Evolutionary conservation across 495 filamentous ascomycete species (phyloP).

Genomic region (Aspergillus homomorphus): DNA sequence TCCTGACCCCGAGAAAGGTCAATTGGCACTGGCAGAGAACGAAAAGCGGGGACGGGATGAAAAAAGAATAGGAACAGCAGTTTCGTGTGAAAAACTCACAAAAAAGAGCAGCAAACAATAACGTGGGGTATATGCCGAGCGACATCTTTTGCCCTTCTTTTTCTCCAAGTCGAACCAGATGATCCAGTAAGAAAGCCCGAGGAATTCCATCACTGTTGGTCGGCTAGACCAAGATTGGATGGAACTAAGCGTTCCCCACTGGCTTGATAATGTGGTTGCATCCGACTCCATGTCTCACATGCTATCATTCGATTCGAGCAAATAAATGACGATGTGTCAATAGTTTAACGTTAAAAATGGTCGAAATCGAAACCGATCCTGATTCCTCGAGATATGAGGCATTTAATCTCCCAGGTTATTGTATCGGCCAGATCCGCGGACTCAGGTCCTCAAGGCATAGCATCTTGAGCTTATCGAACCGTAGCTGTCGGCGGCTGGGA

Average conservation of each 20-base stretch:
- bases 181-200: conserved; percentile 7
- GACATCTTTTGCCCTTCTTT: neutral
- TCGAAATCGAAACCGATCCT: neutral
- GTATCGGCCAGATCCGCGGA: neutral
- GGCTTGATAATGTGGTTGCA: conserved; percentile 16
- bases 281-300: conserved; percentile 17
- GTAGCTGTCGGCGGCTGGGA: neutral
- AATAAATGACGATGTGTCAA: conserved; percentile 3
- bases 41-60: neutral
- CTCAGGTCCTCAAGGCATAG: neutral
- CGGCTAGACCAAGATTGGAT: neutral
- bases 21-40: neutral
- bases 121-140: neutral
- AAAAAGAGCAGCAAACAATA: neutral
- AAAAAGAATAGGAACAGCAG: neutral
- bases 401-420: neutral
- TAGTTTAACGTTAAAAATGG: conserved; percentile 1
- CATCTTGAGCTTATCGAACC: neutral
- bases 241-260: conserved; percentile 7
- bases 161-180: neutral
- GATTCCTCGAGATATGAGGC: neutral
- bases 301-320: conserved; percentile 5
- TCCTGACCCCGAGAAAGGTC: neutral
- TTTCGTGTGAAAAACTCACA: no score
- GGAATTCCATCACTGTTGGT: neutral